phyloP scores from a whole-genome alignment of 768 basidiomycete species.

The Mycena kentingensis region DNA sequence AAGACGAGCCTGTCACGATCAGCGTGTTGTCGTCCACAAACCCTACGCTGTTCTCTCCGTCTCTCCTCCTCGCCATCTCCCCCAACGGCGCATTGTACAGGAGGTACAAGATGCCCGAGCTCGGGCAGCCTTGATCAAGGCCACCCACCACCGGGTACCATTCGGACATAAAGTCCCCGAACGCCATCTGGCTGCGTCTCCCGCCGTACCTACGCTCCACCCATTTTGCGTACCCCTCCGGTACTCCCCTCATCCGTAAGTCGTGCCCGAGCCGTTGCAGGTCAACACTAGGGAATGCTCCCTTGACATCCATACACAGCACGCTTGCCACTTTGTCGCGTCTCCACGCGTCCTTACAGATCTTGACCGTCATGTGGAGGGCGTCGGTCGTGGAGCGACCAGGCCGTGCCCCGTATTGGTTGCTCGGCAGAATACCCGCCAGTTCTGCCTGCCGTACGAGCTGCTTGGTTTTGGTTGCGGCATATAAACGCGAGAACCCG shows the following conservation, averaged over 20 bases:
- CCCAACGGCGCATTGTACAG: conserved; percentile 23
- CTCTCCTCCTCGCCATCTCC: not conserved
- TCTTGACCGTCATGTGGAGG: conserved; percentile 26
- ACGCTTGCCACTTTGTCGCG: conserved; percentile 24
- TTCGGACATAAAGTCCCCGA: conserved; percentile 30
- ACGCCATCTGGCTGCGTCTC: conserved; percentile 24
- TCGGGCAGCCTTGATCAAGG: conserved; percentile 30
- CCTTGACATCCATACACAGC: conserved; percentile 34
- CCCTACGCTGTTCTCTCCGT: too few relatives aligned
- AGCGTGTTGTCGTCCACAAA: conserved; percentile 20
- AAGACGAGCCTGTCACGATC: not conserved
- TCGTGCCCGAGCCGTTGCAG: conserved; percentile 22
- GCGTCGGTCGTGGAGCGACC: conserved; percentile 32
- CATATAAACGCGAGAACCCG: conserved; percentile 11
- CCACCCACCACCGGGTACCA: conserved; percentile 24
- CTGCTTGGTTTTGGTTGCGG: conserved; percentile 16
- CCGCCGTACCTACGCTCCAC: conserved; percentile 19
- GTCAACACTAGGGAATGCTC: conserved; percentile 29
- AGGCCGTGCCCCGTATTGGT: conserved; percentile 34
- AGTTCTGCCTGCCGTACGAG: conserved; percentile 22
- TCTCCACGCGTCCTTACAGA: conserved; percentile 27
- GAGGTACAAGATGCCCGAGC: conserved; percentile 28
- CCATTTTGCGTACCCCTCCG: conserved; percentile 21
- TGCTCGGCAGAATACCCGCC: conserved; percentile 24
- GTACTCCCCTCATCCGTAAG: conserved; percentile 14